Conservation (phyloP, 169 alveolate genomes). For the Plasmodium knowlesi region DNA sequence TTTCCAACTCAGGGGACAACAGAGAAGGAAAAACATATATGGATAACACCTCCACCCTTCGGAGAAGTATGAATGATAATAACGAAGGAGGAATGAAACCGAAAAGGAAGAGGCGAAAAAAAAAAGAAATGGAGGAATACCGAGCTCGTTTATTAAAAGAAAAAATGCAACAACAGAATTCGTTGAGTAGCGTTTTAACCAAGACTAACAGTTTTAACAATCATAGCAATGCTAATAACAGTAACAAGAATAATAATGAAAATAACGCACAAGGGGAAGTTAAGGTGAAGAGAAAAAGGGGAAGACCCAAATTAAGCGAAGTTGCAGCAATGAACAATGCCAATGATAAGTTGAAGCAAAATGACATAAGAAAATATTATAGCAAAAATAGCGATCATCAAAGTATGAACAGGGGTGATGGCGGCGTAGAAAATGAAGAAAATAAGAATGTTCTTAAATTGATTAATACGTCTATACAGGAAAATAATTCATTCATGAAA, state of each 20-base stretch:
- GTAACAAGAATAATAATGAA: conserved; percentile 29
- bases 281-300: conserved; percentile 72
- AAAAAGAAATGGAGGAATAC: conserved; percentile 75
- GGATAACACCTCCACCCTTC: neutral
- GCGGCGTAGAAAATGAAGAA: conserved; percentile 31
- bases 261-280: conserved; percentile 42
- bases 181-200: conserved; percentile 28
- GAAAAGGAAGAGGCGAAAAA: conserved; percentile 73
- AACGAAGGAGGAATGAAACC: conserved; percentile 52
- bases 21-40: neutral
- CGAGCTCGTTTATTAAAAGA: conserved; percentile 66
- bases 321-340: conserved; percentile 28
- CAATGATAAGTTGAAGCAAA: conserved; percentile 45
- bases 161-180: conserved; percentile 71
- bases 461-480: conserved; percentile 49
- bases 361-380: conserved; percentile 68
- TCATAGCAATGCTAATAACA: neutral
- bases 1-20: neutral
- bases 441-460: conserved; percentile 55
- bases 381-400: conserved; percentile 50
- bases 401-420: conserved; percentile 37
- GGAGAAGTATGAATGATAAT: conserved; percentile 15
- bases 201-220: conserved; percentile 51
- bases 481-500: conserved; percentile 57
- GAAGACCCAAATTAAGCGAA: conserved; percentile 69